Evolutionary conservation across 148 eudicot species (phyloP).

Genomic region (Vaccinium darrowii): DNA sequence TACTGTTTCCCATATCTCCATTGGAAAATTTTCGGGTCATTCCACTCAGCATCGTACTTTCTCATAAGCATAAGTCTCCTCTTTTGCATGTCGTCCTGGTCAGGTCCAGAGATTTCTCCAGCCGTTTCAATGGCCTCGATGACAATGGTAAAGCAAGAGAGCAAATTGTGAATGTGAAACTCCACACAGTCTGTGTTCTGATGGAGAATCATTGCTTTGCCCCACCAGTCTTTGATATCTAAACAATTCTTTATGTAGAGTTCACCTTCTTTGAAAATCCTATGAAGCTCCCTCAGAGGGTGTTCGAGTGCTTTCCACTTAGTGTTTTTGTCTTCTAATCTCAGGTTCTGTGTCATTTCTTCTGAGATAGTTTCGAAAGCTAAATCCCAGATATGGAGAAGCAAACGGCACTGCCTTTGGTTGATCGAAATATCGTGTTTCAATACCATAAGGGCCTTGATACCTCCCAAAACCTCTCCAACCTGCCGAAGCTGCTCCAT

Average conservation of each 20-base stretch:
- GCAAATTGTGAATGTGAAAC: conserved; percentile 53
- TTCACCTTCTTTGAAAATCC: conserved; percentile 66
- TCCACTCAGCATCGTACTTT: conserved; percentile 57
- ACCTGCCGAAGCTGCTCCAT: conserved; percentile 77
- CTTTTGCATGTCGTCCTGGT: conserved; percentile 67
- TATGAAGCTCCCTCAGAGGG: conserved; percentile 54
- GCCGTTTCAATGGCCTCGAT: conserved; percentile 63
- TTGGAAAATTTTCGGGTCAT: conserved; percentile 54
- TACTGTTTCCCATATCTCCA: conserved; percentile 65
- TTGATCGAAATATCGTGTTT: conserved; percentile 47
- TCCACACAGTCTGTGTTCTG: conserved; percentile 51
- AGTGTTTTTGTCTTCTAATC: conserved; percentile 51
- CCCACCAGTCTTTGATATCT: conserved; percentile 61
- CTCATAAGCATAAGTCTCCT: conserved; percentile 39
- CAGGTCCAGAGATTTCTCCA: conserved; percentile 53
- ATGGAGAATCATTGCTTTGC: conserved; percentile 42
- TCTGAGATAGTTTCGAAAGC: conserved; percentile 56
- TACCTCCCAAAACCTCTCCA: conserved; percentile 64
- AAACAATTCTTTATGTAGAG: conserved; percentile 45
- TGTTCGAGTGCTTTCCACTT: conserved; percentile 67
- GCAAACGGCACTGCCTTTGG: conserved; percentile 51
- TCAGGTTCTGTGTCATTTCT: conserved; percentile 54
- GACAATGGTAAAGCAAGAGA: conserved; percentile 46
- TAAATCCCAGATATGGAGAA: conserved; percentile 38
- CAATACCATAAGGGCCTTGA: conserved; percentile 57